Conservation (phyloP, 2,329 filamentous ascomycete species). For the Sarocladiaceae sp. region DNA sequence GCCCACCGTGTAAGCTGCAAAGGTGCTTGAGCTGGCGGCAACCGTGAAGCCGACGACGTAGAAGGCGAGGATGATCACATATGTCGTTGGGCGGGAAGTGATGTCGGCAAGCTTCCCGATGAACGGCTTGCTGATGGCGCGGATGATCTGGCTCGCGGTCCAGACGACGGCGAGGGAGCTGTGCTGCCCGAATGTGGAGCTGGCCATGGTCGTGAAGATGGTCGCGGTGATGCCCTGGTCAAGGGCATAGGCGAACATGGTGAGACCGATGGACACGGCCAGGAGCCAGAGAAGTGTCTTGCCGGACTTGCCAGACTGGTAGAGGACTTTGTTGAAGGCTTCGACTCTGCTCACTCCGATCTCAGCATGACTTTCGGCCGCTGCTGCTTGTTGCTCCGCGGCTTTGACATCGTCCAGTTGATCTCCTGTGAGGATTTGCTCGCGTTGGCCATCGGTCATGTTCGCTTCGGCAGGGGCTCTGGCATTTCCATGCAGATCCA, state of each 20-base stretch:
- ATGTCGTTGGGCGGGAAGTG: constrained; percentile 31
- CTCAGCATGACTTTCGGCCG: too few species aligned
- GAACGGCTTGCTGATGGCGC: constrained; percentile 32
- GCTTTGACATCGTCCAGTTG: too few species aligned
- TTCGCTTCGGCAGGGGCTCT: too few species aligned
- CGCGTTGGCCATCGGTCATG: too few species aligned
- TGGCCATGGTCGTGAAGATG: constrained; percentile 27
- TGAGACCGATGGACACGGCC: constrained; percentile 27
- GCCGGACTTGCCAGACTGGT: constrained; percentile 28
- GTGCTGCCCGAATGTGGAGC: constrained; percentile 26
- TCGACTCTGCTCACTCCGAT: constrained; percentile 29
- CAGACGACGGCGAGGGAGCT: constrained; percentile 25
- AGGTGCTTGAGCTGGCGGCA: constrained; percentile 24
- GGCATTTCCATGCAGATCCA: too few species aligned
- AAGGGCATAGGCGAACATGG: constrained; percentile 32
- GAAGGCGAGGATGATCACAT: constrained; percentile 32
- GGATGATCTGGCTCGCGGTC: constrained; percentile 28
- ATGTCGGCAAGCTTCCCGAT: constrained; percentile 32
- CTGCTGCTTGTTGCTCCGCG: too few species aligned
- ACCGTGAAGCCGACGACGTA: constrained; percentile 28
- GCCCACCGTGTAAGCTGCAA: constrained; percentile 28
- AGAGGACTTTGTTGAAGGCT: constrained; percentile 33
- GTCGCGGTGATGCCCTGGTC: constrained; percentile 28
- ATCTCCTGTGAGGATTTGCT: too few species aligned
- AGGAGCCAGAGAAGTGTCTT: constrained; percentile 29